Base-by-base conservation (phyloP, 1,139 yeast species). In the Nakaseomyces bracarensis region DNA sequence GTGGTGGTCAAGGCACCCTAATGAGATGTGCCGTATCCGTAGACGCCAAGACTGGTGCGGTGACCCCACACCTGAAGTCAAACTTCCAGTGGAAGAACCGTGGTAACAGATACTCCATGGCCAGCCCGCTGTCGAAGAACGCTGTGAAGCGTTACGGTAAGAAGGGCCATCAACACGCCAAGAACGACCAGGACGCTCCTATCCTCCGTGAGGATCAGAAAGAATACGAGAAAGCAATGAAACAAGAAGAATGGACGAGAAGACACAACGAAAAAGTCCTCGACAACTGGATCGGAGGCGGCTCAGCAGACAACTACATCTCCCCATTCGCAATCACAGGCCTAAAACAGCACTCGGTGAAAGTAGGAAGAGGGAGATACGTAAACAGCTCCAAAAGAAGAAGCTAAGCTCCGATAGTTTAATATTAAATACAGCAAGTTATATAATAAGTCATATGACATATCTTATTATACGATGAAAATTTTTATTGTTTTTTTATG, bases 11-110 rank as follows among this genome's bases (percentile, higher is more conserved):
- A 46, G 77, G 82, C 48, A 89, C 98, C 0, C 67, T 93, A 48
- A 63, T 89, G 55, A 73, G 98, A 63, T 89, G 96, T 65, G 87
- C 96, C 0, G 95, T 89, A 1, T 79, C 95, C 10, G 77, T 91
- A 19, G 84, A 84, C 53, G 73, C 84, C 36, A 70, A 68, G 26
- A 79, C 93, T 1, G 98, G 98, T 38, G 77, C 75, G 50, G 68
- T 91, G 36, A 81, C 83, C 9, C 95, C 96, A n/a, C 95, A 87
- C 61, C 70, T 93, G 55, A 89, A 89, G 68, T 73, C 79, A 47
- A 87, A 87, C 63, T 87, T 91, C 70, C 91, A 85, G 64, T 93
- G 98, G 98, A 81, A 81, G 53, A 84, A 75, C 48, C 74, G 95
- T 53, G 99, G 99, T 41, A 82, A 85, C 54, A 72, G 74, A 46